Conservation (phyloP, 805 yeast species). For the Jamesozyma rosinii region DNA sequence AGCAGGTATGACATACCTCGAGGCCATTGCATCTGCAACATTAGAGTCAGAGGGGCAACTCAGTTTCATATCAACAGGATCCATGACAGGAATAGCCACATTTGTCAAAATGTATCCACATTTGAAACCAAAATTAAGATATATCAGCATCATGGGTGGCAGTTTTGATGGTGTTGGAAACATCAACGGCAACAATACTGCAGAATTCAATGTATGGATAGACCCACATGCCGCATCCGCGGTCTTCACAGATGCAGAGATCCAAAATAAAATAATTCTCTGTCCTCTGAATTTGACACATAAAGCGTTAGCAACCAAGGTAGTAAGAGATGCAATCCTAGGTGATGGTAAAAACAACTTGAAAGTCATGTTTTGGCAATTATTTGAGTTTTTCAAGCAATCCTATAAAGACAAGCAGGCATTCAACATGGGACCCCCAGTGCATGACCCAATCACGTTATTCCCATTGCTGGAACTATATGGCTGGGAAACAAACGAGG, state of each 20-base stretch:
- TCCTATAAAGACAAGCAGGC: constrained; percentile 37
- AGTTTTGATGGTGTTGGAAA: constrained; percentile 33
- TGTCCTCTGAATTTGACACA: constrained; percentile 67
- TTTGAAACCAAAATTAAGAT: constrained; percentile 38
- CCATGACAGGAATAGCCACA: constrained; percentile 62
- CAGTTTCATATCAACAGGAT: constrained; percentile 64
- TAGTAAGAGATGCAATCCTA: constrained; percentile 34
- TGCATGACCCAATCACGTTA: constrained; percentile 74
- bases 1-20: constrained; percentile 29
- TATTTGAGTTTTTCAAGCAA: constrained; percentile 43
- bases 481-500: constrained; percentile 19
- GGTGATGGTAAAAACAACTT: constrained; percentile 36
- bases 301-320: constrained; percentile 39
- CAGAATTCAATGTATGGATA: constrained; percentile 68
- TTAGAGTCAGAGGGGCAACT: constrained; percentile 38
- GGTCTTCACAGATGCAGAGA: constrained; percentile 40
- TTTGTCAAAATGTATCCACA: constrained; percentile 50
- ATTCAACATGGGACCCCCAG: constrained; percentile 53
- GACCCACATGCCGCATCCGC: constrained; percentile 69
- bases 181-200: constrained; percentile 43
- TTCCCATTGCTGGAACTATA: constrained; percentile 45
- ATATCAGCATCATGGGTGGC: constrained; percentile 73
- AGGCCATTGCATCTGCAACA: constrained; percentile 38
- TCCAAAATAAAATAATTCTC: constrained; percentile 44
- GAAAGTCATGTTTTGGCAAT: constrained; percentile 46